A percentile compares a stretch with the other conserved stretches of the same genome.
Conservation (phyloP, 2,329 filamentous ascomycete genomes). For the Cladosporium halotolerans region DNA sequence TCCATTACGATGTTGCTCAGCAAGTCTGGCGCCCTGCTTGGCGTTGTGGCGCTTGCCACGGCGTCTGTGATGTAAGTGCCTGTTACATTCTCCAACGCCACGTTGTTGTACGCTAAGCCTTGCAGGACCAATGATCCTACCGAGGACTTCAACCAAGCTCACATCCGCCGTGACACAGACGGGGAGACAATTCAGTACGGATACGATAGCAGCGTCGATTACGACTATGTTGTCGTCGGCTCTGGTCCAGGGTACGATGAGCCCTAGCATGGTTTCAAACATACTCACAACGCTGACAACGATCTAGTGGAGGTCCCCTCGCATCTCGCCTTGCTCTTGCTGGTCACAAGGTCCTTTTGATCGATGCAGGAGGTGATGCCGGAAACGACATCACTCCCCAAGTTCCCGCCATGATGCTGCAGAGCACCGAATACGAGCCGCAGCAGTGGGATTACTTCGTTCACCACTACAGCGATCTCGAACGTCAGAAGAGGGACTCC, state of each 20-base stretch:
- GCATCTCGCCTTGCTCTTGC: constrained; percentile 54
- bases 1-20: not conserved
- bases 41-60: not conserved
- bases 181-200: constrained; percentile 4
- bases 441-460: constrained; percentile 60
- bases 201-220: constrained; percentile 25
- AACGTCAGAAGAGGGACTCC: constrained; percentile 48
- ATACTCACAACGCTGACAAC: not conserved
- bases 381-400: constrained; percentile 46
- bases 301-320: constrained; percentile 48
- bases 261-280: not conserved
- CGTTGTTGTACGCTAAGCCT: not conserved
- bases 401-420: constrained; percentile 49
- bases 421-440: constrained; percentile 50
- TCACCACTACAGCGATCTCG: constrained; percentile 52
- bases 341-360: constrained; percentile 54
- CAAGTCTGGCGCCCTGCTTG: not conserved
- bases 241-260: constrained; percentile 47
- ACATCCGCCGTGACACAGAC: not conserved
- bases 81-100: too few species aligned
- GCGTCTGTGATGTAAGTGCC: not conserved
- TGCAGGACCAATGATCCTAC: not conserved
- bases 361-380: constrained; percentile 56
- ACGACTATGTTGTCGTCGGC: constrained; percentile 59
- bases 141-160: not conserved